phyloP scores from a whole-genome alignment of 2,329 filamentous ascomycete genomes.

The Ceratocystiopsis sp. region DNA sequence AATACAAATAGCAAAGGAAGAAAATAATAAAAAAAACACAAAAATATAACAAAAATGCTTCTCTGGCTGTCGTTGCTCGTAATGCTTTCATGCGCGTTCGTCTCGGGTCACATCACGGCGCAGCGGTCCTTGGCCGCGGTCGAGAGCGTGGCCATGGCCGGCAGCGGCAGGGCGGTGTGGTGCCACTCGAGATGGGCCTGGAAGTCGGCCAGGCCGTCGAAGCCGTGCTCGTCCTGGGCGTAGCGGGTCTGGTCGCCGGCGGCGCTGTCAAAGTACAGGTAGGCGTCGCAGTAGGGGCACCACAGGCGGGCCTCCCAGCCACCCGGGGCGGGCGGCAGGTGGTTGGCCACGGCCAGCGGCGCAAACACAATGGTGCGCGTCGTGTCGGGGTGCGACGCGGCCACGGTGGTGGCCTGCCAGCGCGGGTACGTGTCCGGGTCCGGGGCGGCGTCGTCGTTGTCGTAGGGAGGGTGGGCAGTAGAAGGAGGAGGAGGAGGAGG shows the following conservation, averaged over 20 bases:
- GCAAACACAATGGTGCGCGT: conserved; percentile 36
- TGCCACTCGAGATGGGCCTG: conserved; percentile 41
- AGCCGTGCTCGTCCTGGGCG: conserved; percentile 28
- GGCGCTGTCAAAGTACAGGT: conserved; percentile 30
- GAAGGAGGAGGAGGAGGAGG: background rate
- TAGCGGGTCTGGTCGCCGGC: conserved; percentile 32
- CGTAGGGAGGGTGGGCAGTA: conserved; percentile 7
- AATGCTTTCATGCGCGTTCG: background rate
- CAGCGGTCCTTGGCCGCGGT: conserved; percentile 19
- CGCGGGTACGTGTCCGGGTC: conserved; percentile 16
- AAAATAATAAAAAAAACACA: background rate
- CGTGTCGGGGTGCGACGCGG: conserved; percentile 21
- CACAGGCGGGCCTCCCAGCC: conserved; percentile 35
- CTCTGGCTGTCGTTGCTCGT: conserved; percentile 1
- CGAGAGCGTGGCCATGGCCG: conserved; percentile 13
- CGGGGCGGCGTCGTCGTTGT: conserved; percentile 3
- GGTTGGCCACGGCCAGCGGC: conserved; percentile 40
- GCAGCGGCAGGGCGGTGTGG: conserved; percentile 27
- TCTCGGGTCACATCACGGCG: conserved; percentile 9
- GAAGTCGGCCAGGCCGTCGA: conserved; percentile 30
- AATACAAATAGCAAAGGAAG: background rate
- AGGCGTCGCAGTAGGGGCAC: conserved; percentile 41
- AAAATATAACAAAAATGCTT: background rate
- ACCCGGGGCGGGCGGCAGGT: conserved; percentile 30
- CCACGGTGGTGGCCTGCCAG: conserved; percentile 35